Base-by-base conservation (phyloP, 345 rosid genomes). In the Linum lewisii region DNA sequence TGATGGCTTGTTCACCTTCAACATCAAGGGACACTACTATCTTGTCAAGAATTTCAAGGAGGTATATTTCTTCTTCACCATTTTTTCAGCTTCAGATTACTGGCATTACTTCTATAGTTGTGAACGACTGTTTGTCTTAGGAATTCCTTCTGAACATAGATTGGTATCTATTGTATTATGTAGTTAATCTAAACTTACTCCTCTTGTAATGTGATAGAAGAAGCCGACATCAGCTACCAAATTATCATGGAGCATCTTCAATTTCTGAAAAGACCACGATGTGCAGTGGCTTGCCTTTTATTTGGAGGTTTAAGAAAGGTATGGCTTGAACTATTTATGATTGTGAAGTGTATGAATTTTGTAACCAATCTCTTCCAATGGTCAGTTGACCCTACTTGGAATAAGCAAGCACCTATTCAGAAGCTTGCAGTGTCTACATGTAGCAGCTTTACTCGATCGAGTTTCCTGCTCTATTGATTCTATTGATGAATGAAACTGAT, bases 151-250 rank as follows among this genome's bases (percentile, higher is more conserved):
- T 6, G 14, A 42, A 42, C 9, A 11, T 42, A 11, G 47, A 42
- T 42, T 3, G 47, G 15, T 11, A 42, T 24, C 4, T 52, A 21
- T 52, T 21, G 25, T 52, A 24, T 52, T 20, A 8, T 29, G 7
- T 8, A 29, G 4, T 8, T 29, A 29, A 29, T 29, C 34, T 29
- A 13, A 21, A 13, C 56, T 52, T 21, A 52, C 21, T 54, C 19
- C 49, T 1, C 60, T 56, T 21, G 26, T 63, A 15, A 57, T 25
- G 37, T 74, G 61, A 59, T 86, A 93, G 99, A 86, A 63, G 73
- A 88, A 81, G 58, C 73, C 87, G 45, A 82, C 61, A 66, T 97
- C 88, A 71, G 95, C 86, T 38, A 88, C 91, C 6, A 95, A 93
- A 69, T 76, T 93, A 65, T 67, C 87, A 55, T 86, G 85, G 88